phyloP scores from a whole-genome alignment of 2,329 filamentous ascomycete species.

The Aureobasidium subglaciale region DNA sequence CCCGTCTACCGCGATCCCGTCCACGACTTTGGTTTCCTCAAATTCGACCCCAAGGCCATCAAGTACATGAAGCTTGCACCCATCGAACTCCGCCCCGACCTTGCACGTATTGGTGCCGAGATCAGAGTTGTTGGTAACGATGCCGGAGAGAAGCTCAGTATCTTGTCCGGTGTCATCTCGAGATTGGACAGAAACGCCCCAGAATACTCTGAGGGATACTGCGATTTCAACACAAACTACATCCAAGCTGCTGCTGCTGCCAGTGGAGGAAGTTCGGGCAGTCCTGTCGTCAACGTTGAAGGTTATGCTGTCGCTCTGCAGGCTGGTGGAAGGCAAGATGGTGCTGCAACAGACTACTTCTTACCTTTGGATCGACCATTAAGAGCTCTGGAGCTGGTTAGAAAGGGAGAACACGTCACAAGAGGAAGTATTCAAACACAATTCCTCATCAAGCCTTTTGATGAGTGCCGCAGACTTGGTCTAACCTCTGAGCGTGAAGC shows the following conservation, averaged over 20 bases:
- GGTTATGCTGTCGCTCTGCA: slow-evolving; percentile 88
- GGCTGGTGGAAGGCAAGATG: slow-evolving; percentile 87
- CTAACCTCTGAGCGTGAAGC: slow-evolving; percentile 81
- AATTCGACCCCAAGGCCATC: slow-evolving; percentile 91
- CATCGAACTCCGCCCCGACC: slow-evolving; percentile 73
- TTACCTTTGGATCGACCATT: slow-evolving; percentile 84
- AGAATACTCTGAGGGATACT: slow-evolving; percentile 95
- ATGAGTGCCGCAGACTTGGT: slow-evolving; percentile 87
- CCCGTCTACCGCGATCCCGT: slow-evolving; percentile 97
- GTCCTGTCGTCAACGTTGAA: slow-evolving; percentile 93
- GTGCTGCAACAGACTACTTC: slow-evolving; percentile 96
- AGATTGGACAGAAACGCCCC: slow-evolving; percentile 92
- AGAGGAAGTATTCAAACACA: slow-evolving; percentile 97
- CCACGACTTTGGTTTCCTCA: slow-evolving; percentile 94
- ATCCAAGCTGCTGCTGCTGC: slow-evolving; percentile 97
- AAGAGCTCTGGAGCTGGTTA: slow-evolving; percentile 79
- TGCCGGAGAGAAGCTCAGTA: slow-evolving; percentile 96
- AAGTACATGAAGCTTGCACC: slow-evolving; percentile 92
- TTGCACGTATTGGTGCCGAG: slow-evolving; percentile 81
- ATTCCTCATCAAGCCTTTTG: slow-evolving; percentile 94
- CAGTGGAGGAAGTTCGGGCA: slow-evolving; percentile 95
- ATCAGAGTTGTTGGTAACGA: slow-evolving; percentile 98
- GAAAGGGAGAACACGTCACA: slow-evolving; percentile 65
- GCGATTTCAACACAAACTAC: slow-evolving; percentile 94
- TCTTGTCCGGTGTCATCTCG: slow-evolving; percentile 94